Base-by-base conservation (phyloP, 495 filamentous ascomycete genomes). In the Talaromyces ruber region DNA sequence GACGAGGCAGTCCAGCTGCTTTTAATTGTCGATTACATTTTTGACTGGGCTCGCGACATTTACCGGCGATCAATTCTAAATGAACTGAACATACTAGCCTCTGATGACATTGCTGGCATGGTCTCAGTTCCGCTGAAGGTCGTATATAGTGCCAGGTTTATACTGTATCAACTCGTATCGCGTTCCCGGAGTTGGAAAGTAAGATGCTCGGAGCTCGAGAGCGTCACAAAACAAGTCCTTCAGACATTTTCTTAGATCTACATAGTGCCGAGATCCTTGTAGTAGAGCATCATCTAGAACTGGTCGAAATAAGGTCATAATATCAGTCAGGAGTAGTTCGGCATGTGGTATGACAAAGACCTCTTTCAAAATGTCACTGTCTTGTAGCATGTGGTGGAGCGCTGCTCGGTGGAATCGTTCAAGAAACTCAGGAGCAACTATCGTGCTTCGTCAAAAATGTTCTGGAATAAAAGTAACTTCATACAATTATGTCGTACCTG, bases 21-120 rank as follows among this genome's bases (percentile, higher is more conserved):
- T 14, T 60, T 72, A 26, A 71, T 72, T 39, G 58, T 74, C n/a
- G 70, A 74, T 56, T 71, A 72, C 58, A 70, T 74, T 28, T 66
- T 68, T 63, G 70, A 74, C 47, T 74, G 69, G 72, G 75, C 67
- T 39, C 65, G 70, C 21, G 72, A 75, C 39, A 62, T 70, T 45
- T 72, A 72, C 60, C 65, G 70, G 39, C 51, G 25, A 64, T 62
- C 57, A 16, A 28, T 59, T 11, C 18, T 43, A 6, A 43, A 24
- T 21, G 57, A 59, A 45, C 37, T 59, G 16, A 43, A n/a, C 25
- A 43, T 59, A 24, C 34, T 59, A 21, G 57, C 57, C 3, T 25
- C 30, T 26, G 57, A 43, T 39, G 57, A 37, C 2, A 43, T 59
- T 12, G 18, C 32, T n/a, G 25, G 6, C 3, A 53, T 26, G 32